phyloP scores from a whole-genome alignment of 2,329 filamentous ascomycete genomes.

The Pestalotiopsis sp. region DNA sequence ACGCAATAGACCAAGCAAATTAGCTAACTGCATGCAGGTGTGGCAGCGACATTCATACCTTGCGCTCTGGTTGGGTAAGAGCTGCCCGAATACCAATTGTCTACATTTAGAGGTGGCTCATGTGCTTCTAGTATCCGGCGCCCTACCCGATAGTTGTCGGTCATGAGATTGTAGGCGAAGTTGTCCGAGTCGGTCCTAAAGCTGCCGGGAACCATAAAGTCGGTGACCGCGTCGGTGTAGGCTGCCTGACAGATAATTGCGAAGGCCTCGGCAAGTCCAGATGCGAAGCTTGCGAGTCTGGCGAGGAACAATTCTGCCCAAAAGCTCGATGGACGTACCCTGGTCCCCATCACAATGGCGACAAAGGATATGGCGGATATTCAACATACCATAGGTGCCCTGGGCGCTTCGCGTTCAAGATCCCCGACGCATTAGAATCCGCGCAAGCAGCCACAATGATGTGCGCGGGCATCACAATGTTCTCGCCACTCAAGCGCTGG shows the following conservation, averaged over 20 bases:
- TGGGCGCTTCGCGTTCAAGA: constrained; percentile 44
- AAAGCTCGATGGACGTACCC: constrained; percentile 45
- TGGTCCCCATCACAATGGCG: constrained; percentile 45
- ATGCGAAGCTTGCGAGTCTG: constrained; percentile 22
- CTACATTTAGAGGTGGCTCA: not conserved
- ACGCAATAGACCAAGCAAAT: not conserved
- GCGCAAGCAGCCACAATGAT: constrained; percentile 61
- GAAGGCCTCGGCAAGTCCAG: constrained; percentile 23
- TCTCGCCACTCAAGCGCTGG: constrained; percentile 59
- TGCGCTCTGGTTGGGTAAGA: constrained; percentile 36
- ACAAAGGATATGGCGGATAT: constrained; percentile 57
- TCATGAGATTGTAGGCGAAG: constrained; percentile 51
- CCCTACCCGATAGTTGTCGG: constrained; percentile 40
- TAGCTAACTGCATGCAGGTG: constrained; percentile 27
- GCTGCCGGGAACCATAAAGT: constrained; percentile 40
- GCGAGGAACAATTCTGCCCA: constrained; percentile 24
- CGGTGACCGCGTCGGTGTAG: constrained; percentile 56
- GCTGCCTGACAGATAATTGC: constrained; percentile 49
- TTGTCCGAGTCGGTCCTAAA: constrained; percentile 40
- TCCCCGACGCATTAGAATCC: constrained; percentile 34
- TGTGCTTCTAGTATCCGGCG: constrained; percentile 12
- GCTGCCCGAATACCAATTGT: not conserved
- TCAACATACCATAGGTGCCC: constrained; percentile 22
- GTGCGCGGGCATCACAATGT: constrained; percentile 68
- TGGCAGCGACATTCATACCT: constrained; percentile 45